phyloP scores from a whole-genome alignment of 116 monocot species.

The Zostera marina region DNA sequence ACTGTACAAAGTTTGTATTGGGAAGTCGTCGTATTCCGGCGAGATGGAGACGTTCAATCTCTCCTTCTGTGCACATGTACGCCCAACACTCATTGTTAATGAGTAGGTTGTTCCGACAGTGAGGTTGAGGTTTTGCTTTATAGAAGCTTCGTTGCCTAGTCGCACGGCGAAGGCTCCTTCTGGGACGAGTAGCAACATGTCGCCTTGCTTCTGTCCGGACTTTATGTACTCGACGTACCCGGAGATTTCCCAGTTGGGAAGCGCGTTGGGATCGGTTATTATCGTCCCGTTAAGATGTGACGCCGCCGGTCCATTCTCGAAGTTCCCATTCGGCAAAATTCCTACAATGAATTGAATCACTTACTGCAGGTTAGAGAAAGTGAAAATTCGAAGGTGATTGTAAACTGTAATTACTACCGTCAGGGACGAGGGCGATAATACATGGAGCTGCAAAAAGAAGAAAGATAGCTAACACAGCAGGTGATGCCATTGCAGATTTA shows the following conservation, averaged over 20 bases:
- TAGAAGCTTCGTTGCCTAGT: constrained; percentile 74
- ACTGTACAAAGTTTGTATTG: constrained; percentile 81
- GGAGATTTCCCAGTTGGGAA: constrained; percentile 61
- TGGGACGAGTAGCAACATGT: constrained; percentile 76
- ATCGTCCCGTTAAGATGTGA: constrained; percentile 24
- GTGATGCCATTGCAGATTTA: too few species aligned
- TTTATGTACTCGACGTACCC: constrained; percentile 83
- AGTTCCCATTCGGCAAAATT: constrained; percentile 42
- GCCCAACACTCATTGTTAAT: constrained; percentile 58
- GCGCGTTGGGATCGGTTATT: constrained; percentile 12
- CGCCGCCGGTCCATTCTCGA: constrained; percentile 31
- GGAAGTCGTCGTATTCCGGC: constrained; percentile 33
- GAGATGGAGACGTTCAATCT: constrained; percentile 58
- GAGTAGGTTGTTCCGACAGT: constrained; percentile 28
- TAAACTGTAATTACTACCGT: too few species aligned
- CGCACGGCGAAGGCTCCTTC: constrained; percentile 65
- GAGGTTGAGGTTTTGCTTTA: constrained; percentile 39
- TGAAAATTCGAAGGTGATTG: too few species aligned
- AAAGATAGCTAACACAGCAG: too few species aligned
- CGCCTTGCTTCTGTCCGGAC: constrained; percentile 60
- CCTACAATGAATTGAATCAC: constrained; percentile 17
- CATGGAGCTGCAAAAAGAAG: too few species aligned
- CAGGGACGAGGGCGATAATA: too few species aligned
- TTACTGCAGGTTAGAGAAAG: too few species aligned
- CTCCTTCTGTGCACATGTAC: constrained; percentile 80